Evolutionary conservation across 768 basidiomycete species (phyloP).

Genomic region (Austroboletus eburneus): DNA sequence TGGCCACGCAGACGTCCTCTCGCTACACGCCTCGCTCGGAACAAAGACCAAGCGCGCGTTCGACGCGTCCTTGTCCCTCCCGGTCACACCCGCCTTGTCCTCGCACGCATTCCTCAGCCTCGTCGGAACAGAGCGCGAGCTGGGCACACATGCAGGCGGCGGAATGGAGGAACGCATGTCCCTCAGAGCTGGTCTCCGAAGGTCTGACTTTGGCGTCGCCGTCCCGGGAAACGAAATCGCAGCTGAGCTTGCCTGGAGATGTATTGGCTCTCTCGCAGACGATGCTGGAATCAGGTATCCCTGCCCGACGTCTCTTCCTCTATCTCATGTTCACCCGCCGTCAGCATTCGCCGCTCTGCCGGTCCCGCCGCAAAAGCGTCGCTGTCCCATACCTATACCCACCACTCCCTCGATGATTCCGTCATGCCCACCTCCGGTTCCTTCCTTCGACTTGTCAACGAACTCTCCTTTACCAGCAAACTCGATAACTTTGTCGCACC

Average conservation of each 20-base stretch:
- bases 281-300: slow-evolving; percentile 76
- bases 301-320: background rate
- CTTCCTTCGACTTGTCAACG: slow-evolving; percentile 18
- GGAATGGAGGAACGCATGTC: slow-evolving; percentile 40
- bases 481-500: slow-evolving; percentile 15
- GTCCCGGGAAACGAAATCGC: slow-evolving; percentile 62
- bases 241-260: slow-evolving; percentile 79
- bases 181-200: slow-evolving; percentile 62
- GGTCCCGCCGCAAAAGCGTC: slow-evolving; percentile 81
- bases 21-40: slow-evolving; percentile 77
- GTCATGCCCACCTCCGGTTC: slow-evolving; percentile 26
- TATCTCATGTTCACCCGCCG: slow-evolving; percentile 1
- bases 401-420: slow-evolving; percentile 42
- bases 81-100: slow-evolving; percentile 55
- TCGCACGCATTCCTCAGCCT: slow-evolving; percentile 68
- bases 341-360: slow-evolving; percentile 80
- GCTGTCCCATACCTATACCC: slow-evolving; percentile 68
- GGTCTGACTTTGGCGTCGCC: slow-evolving; percentile 12
- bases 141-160: slow-evolving; percentile 32
- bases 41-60: slow-evolving; percentile 86
- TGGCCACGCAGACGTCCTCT: slow-evolving; percentile 86
- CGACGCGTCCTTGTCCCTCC: slow-evolving; percentile 61
- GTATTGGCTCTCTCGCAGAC: slow-evolving; percentile 66
- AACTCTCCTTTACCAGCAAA: slow-evolving; percentile 20
- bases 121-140: slow-evolving; percentile 77